Evolutionary conservation across 1,284 basidiomycete genomes (phyloP), one percentile per base, ranked within the genome.

Genomic region (Lignosus rhinocerotis): DNA sequence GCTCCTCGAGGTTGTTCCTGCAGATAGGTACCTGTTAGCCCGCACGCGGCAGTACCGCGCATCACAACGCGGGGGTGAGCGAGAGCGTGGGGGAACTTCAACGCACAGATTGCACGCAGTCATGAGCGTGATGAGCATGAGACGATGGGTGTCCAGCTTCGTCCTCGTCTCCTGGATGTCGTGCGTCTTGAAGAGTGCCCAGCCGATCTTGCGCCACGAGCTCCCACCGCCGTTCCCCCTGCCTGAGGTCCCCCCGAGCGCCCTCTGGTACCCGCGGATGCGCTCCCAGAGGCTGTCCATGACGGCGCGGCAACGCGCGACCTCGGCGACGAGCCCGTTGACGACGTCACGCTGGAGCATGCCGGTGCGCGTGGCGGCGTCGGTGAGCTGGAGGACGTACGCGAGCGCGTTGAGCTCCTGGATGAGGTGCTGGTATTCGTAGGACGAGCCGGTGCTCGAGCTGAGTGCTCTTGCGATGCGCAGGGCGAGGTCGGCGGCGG

Each of bases 401-500:
- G 51, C 31, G 6, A 44, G 42, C 9, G 32, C 19, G 32, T 38
- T 25, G 30, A 53, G 44, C 25, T 53, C 51, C 33, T 45, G 42
- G 19, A 53, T 38, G 32, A 45, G 51, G 19, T 46, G 45, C 31
- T 53, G 42, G 36, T 53, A 53, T 19, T 53, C 31, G 43, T 45
- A 53, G 17, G 41, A 25, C 8, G 51, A 53, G 16, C 42, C 51
- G 5, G 43, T 17, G 25, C 51, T 53, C 12, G 42, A 33, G n/a
- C 51, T 45, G 21, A 53, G 51, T 6, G 51, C 51, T 17, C 44
- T 53, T 38, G 33, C 48, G 36, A 55, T 49, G 36, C 58, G 57
- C 25, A 62, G 38, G 31, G 55, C 61, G 58, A 66, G 42, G 59
- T 65, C 54, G 21, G 57, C 60, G 42, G 62, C 57, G 30, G 63